These are phyloP conservation scores for Stemphylium lycopersici DNA, from an alignment of 2,329 filamentous ascomycete genomes.

Conservation along the genomic window DNA sequence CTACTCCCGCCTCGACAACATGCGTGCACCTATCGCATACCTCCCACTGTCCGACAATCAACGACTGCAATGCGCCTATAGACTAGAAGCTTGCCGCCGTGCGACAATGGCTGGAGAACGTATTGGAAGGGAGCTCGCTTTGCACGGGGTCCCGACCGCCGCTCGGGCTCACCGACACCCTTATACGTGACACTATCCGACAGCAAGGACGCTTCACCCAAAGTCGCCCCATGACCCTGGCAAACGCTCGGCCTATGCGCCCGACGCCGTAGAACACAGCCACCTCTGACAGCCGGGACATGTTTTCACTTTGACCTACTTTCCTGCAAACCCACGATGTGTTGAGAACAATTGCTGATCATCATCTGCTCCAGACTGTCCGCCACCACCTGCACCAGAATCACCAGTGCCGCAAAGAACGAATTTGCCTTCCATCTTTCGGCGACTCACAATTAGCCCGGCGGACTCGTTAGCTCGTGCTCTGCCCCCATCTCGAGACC, in stretches of 20 bases:
- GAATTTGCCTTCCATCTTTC: conserved; percentile 54
- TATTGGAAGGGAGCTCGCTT: no score
- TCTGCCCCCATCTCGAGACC: conserved; percentile 52
- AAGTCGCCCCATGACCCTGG: not conserved
- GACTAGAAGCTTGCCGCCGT: not conserved
- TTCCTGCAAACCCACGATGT: not conserved
- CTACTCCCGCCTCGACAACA: conserved; percentile 12
- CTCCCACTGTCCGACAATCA: not conserved
- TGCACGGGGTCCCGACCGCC: not conserved
- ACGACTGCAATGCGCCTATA: conserved; percentile 8
- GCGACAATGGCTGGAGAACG: not conserved
- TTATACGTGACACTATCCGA: not conserved
- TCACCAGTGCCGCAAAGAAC: conserved; percentile 22
- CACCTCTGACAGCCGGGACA: not conserved
- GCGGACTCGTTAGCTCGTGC: conserved; percentile 63
- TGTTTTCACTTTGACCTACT: not conserved
- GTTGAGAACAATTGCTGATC: conserved; percentile 19
- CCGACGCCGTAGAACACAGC: not conserved
- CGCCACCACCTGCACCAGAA: conserved; percentile 23
- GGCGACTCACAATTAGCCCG: conserved; percentile 47
- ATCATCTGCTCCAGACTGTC: conserved; percentile 12
- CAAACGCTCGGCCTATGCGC: no score
- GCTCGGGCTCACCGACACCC: not conserved
- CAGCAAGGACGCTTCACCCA: not conserved
- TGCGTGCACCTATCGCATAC: conserved; percentile 23